Conservation (phyloP, 495 filamentous ascomycete species). For the Barbatosphaeria neglecta region DNA sequence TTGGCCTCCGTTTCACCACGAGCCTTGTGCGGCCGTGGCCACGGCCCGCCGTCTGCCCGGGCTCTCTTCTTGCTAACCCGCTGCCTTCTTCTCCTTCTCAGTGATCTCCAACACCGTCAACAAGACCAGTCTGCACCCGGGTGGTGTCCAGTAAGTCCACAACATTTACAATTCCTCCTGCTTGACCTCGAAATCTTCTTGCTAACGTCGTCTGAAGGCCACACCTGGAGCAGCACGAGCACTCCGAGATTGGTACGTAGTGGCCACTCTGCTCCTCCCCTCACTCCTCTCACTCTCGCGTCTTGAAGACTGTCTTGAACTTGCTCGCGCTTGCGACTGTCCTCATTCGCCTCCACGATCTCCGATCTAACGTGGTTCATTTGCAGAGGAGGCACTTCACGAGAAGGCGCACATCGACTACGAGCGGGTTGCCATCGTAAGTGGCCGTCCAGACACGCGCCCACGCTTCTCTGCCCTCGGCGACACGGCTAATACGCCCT, state of each 20-base stretch:
- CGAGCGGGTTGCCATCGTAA: conserved; percentile 90
- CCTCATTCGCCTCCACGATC: too few relatives aligned
- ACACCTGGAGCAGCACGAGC: conserved; percentile 58
- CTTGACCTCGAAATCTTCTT: conserved; percentile 2
- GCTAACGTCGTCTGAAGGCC: conserved; percentile 46
- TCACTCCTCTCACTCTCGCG: too few relatives aligned
- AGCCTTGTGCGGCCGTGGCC: too few relatives aligned
- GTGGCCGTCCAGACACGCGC: not conserved
- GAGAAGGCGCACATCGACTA: conserved; percentile 99
- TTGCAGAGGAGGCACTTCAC: conserved; percentile 87
- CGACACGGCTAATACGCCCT: conserved; percentile 8
- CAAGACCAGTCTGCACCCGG: conserved; percentile 77
- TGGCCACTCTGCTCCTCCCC: too few relatives aligned
- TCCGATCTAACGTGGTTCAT: conserved; percentile 13
- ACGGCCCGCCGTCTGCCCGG: too few relatives aligned
- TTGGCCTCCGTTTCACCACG: too few relatives aligned
- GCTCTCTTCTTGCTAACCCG: too few relatives aligned
- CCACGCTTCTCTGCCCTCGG: conserved; percentile 1
- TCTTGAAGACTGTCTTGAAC: too few relatives aligned
- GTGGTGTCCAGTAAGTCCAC: conserved; percentile 74
- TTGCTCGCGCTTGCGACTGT: too few relatives aligned
- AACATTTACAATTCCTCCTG: too few relatives aligned
- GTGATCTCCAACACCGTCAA: conserved; percentile 67
- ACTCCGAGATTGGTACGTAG: conserved; percentile 78
- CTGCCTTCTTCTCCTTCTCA: conserved; percentile 13